Base-by-base conservation (phyloP, 495 filamentous ascomycete genomes). In the Penicillium steckii region DNA sequence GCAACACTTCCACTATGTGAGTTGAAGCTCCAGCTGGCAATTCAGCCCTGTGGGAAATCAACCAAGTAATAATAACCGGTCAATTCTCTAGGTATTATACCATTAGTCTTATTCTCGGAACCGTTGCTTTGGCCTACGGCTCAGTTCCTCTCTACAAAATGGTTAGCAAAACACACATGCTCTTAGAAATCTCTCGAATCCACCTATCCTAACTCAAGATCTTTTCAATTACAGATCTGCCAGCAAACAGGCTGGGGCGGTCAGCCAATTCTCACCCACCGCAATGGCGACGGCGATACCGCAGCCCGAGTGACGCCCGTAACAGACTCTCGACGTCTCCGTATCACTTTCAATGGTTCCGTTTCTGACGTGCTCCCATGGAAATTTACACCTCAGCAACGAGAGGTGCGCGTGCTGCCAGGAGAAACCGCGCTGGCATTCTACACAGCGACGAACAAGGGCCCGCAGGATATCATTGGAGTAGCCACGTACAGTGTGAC, bases 131-230 rank as follows among this genome's bases (percentile, higher is more conserved):
- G 21, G 90, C 91, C 5, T 99, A 99, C 67, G 93, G 93, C 48
- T 95, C 91, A 33, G 94, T 99, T 49, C 94, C 94, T 21, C 78
- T 97, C 69, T 99, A 99, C 76, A 97, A 97, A 70, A 96, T 95
- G 90, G 91, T 95, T 53, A 32, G 57, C 13, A 19, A 6, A 12
- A 24, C 17, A 47, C 1, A 8, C 23, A 18, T 21, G 6, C 5
- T 12, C 12, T 29, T 46, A 8, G 19, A 17, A 7, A n/a, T n/a
- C n/a, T n/a, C 2, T 10, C 17, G 23, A 42, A 48, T 17, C 41
- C 50, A 50, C 37, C 44, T 5, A 3, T 38, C n/a, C 12, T 37
- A 17, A 37, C 18, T 0, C 6, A n/a, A n/a, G 10, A 4, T 7
- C 29, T 35, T 50, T 21, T 56, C 17, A 30, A 42, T 27, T 37